Conservation (phyloP, 2,329 filamentous ascomycete genomes). For the Metarhizium humberi region DNA sequence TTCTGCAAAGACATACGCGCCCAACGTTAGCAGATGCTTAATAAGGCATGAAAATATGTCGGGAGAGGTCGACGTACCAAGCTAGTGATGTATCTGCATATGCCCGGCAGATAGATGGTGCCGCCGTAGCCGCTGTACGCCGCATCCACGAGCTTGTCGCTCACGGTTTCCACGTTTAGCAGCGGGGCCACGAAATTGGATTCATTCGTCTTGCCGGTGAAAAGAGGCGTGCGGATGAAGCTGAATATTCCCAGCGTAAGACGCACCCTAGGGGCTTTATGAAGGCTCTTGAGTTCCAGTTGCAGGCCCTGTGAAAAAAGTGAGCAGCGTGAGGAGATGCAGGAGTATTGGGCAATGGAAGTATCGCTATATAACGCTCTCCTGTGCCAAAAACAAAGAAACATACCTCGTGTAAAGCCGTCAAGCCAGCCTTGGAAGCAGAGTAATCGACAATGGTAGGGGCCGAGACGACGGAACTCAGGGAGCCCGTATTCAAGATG, state of each 20-base stretch:
- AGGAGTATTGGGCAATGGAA: not conserved
- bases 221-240: constrained; percentile 22
- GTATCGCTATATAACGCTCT: too few relatives aligned
- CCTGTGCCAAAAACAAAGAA: too few relatives aligned
- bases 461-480: constrained; percentile 44
- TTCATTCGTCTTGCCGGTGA: constrained; percentile 16
- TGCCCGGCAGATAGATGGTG: constrained; percentile 20
- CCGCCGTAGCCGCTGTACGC: constrained; percentile 21
- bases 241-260: constrained; percentile 20
- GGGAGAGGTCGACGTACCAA: constrained; percentile 14
- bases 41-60: not conserved
- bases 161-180: constrained; percentile 21
- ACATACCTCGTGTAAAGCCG: constrained; percentile 17
- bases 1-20: constrained; percentile 4
- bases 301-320: constrained; percentile 14
- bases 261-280: constrained; percentile 19
- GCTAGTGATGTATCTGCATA: constrained; percentile 15
- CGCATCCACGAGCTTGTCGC: constrained; percentile 17
- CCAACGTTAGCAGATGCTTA: not conserved
- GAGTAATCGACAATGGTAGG: constrained; percentile 52
- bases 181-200: constrained; percentile 20
- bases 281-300: constrained; percentile 18
- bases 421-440: constrained; percentile 37
- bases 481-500: constrained; percentile 51
- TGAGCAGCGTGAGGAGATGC: constrained; percentile 11